These are phyloP conservation scores for Trypethelium eluteriae DNA, from an alignment of 495 filamentous ascomycete species.

Conservation along the genomic window DNA sequence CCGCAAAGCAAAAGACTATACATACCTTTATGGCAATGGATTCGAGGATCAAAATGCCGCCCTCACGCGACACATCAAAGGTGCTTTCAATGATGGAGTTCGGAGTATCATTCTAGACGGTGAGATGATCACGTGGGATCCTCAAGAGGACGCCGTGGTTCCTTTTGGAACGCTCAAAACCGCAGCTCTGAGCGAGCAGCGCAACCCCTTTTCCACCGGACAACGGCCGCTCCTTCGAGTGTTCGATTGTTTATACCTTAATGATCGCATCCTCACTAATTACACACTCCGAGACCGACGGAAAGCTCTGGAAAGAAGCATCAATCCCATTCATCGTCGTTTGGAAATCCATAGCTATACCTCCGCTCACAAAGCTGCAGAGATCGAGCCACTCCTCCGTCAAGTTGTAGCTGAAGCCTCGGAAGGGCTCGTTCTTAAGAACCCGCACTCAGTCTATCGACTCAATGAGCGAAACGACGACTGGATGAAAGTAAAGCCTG, in stretches of 20 bases:
- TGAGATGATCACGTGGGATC: slow-evolving; percentile 98
- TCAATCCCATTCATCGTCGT: slow-evolving; percentile 60
- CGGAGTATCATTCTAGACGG: slow-evolving; percentile 86
- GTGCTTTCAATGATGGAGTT: slow-evolving; percentile 71
- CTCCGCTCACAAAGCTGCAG: slow-evolving; percentile 55
- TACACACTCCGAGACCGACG: slow-evolving; percentile 80
- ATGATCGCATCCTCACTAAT: slow-evolving; percentile 66
- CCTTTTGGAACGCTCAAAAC: slow-evolving; percentile 92
- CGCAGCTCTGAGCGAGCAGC: slow-evolving; percentile 72
- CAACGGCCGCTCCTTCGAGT: slow-evolving; percentile 75
- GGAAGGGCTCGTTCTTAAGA: slow-evolving; percentile 91
- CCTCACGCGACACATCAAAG: slow-evolving; percentile 68
- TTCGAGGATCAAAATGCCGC: slow-evolving; percentile 70
- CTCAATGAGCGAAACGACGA: slow-evolving; percentile 89
- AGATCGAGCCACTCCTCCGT: slow-evolving; percentile 70
- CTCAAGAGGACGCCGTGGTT: slow-evolving; percentile 73
- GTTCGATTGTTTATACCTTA: slow-evolving; percentile 88
- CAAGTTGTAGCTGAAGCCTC: slow-evolving; percentile 79
- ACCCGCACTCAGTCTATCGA: slow-evolving; percentile 76
- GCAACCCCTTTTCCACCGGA: slow-evolving; percentile 65
- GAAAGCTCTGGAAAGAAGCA: slow-evolving; percentile 59
- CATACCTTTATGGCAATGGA: slow-evolving; percentile 79
- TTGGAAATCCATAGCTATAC: slow-evolving; percentile 76
- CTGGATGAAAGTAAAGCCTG: slow-evolving; percentile 99
- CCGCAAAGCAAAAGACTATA: slow-evolving; percentile 92